phyloP scores from a whole-genome alignment of 2,329 filamentous ascomycete genomes.

The Didymella pinodella region DNA sequence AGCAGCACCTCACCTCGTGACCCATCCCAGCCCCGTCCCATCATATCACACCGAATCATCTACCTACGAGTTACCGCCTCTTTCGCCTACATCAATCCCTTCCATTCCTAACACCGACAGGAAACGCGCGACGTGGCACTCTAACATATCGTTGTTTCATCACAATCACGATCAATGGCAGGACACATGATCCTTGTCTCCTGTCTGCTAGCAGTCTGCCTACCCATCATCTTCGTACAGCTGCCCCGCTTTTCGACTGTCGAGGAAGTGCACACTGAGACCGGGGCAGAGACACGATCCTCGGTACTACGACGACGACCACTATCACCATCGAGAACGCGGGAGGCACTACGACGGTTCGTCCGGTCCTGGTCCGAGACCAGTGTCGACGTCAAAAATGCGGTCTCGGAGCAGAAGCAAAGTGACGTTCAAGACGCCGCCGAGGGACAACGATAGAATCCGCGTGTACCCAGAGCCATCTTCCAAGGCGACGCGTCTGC shows the following conservation, averaged over 20 bases:
- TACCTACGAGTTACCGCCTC: neutral
- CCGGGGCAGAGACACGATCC: constrained; percentile 24
- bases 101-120: neutral
- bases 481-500: constrained; percentile 21
- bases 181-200: constrained; percentile 27
- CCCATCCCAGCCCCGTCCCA: neutral
- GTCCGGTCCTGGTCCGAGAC: constrained; percentile 11
- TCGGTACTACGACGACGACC: constrained; percentile 18
- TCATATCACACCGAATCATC: neutral
- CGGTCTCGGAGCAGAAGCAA: constrained; percentile 7
- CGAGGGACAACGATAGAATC: neutral
- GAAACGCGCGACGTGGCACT: neutral
- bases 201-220: constrained; percentile 31
- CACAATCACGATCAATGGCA: constrained; percentile 5
- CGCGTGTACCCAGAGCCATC: neutral
- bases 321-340: constrained; percentile 7
- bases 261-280: constrained; percentile 21
- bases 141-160: neutral
- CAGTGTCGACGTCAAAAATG: neutral
- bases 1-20: neutral
- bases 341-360: constrained; percentile 16
- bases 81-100: neutral
- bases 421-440: neutral
- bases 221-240: constrained; percentile 38
- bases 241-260: constrained; percentile 23